Evolutionary conservation across 305 asterid genomes (phyloP).

Genomic region (Fraxinus angustifolia): DNA sequence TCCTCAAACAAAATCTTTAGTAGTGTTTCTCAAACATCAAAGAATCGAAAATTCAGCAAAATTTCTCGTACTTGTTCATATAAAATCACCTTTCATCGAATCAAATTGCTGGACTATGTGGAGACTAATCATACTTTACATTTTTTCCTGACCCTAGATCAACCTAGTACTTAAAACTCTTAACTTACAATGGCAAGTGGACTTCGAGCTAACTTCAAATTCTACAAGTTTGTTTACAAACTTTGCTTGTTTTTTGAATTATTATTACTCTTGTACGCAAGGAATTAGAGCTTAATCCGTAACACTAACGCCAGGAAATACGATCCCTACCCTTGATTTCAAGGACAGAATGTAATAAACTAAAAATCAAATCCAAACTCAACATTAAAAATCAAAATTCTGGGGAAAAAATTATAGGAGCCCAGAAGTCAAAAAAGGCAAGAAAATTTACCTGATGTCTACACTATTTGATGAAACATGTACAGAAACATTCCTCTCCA

Average conservation of each 20-base stretch:
- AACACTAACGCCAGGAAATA: neutral
- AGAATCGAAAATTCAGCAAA: neutral
- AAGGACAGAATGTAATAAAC: neutral
- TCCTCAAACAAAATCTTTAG: neutral
- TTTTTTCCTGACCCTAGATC: too few species aligned
- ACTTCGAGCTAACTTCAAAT: neutral
- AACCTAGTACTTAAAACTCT: too few species aligned
- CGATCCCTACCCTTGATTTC: neutral
- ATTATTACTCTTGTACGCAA: neutral
- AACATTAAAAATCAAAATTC: neutral
- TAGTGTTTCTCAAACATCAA: neutral
- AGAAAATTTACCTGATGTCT: conserved; percentile 55
- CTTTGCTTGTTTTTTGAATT: neutral
- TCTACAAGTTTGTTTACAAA: neutral
- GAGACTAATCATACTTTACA: too few species aligned
- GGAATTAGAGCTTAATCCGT: neutral
- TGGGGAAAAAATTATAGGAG: neutral
- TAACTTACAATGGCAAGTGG: neutral
- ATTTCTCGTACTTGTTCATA: neutral
- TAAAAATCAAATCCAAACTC: neutral
- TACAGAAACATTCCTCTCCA: conserved; percentile 68
- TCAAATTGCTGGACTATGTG: neutral
- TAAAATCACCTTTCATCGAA: neutral
- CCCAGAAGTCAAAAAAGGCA: neutral
- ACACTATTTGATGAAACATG: conserved; percentile 65